Base-by-base conservation (phyloP, 2,329 filamentous ascomycete genomes). In the Achaetomium macrosporum region DNA sequence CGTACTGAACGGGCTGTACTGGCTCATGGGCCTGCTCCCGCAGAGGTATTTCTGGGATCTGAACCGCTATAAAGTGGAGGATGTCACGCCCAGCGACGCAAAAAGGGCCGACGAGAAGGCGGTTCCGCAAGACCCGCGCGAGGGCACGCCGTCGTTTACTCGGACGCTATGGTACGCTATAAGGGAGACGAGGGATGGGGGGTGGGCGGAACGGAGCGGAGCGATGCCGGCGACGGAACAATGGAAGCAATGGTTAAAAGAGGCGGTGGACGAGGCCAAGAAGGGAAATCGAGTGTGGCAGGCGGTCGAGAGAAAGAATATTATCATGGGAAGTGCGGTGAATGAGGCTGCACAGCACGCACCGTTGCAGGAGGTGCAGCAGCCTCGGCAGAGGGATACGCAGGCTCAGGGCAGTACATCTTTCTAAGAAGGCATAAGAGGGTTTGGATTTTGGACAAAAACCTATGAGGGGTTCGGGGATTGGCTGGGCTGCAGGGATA, bases 141-240 rank as follows among this genome's bases (percentile, higher is more conserved):
- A 77, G 55, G 71, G 70, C 10, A 58, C 66, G 12, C 70, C 72
- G 8, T 78, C 72, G 51, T 83, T 76, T 59, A 84, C 80, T 0
- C 66, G 76, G 15, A 81, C 77, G 1, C 65, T 83, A 51, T 83
- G 80, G 80, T 80, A 74, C 57, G 79, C 77, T 2, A 80, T 84
- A 43, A 71, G 75, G 12, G 76, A 78, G 60, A 82, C 79, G 0
- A 65, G 71, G 60, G 68, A 68, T 20, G 76, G 70, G 0, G 73
- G 73, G 3, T 84, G 81, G 81, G 75, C 79, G 2, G 67, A 68
- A 52, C 69, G 72, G 39, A 75, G 72, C 45, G 73, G 76, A 12
- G 75, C 77, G 0, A 76, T 78, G 0, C 80, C 81, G 0, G 64
- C 65, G 11, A 82, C 79, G 0, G 61, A 67, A 0, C 69, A 76